Base-by-base conservation (phyloP, 1,284 basidiomycete genomes). In the Salmacisia buchloeana region DNA sequence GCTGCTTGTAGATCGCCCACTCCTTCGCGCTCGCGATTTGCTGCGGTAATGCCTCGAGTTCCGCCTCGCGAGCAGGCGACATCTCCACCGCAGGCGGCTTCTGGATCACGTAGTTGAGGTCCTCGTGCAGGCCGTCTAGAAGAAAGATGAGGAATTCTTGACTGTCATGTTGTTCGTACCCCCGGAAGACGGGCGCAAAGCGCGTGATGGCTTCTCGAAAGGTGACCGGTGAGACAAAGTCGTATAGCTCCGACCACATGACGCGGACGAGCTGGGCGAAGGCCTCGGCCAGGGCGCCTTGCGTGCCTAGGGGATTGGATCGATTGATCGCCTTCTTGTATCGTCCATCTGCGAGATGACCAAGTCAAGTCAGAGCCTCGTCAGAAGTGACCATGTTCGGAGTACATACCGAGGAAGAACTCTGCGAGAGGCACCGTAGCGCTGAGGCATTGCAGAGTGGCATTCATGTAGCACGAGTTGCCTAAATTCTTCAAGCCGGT, bases 311-410 rank as follows among this genome's bases (percentile, higher is more conserved):
- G 1, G 89, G 86, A 80, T 98, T 97, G 60, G 87, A 80, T 77
- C 86, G 86, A 78, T 99, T 98, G 74, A 99, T 88, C 2, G 90
- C 91, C 69, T 81, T 85, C 80, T 87, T 90, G 87, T 91, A 97
- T 39, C 88, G 85, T 1, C 91, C 90, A 49, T 76, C 77, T 57
- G n/a, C 15, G 23, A 54, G 21, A 10, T 23, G 23, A 54, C 5
- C 39, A 5, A 41, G 59, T 6, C n/a, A 36, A 25, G 33, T 52
- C 39, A 33, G 61, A 36, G 31, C n/a, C 34, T 29, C 13, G 9
- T 21, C 10, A 25, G 6, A 29, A 10, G 25, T 33, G 5, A 25
- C 29, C 31, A 25, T 13, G 18, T 10, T 5, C 12, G 18, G 52
- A 59, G 6, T 15, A 63, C 62, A 23, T 31, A 63, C 62, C 43